Percentiles rank a stretch among this genome's conserved stretches.
Evolutionary conservation across 148 eudicot species (phyloP).

Genomic region (Linanthus parryae): DNA sequence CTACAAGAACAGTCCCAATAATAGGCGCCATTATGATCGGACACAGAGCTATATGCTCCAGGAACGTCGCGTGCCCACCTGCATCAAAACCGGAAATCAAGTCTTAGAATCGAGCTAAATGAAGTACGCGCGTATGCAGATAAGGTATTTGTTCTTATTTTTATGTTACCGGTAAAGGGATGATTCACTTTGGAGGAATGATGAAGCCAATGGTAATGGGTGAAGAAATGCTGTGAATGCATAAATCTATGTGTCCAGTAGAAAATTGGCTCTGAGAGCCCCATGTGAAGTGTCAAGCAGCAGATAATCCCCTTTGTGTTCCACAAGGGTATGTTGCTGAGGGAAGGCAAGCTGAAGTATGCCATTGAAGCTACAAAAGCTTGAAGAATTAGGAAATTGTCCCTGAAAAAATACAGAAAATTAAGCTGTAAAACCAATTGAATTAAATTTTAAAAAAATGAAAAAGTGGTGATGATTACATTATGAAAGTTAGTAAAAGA

Average conservation of each 20-base stretch:
- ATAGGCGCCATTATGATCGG: constrained; percentile 33
- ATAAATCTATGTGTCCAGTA: constrained; percentile 34
- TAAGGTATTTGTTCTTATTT: no score
- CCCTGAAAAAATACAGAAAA: constrained; percentile 26
- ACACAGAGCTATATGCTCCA: constrained; percentile 42
- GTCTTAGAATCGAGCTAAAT: no score
- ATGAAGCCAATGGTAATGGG: constrained; percentile 41
- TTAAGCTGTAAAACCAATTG: not conserved
- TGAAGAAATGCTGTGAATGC: constrained; percentile 25
- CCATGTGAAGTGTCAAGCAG: constrained; percentile 31
- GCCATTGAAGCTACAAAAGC: constrained; percentile 28
- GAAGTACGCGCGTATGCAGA: no score
- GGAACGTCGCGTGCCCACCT: constrained; percentile 52
- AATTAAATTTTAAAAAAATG: not conserved
- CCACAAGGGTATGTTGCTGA: constrained; percentile 34
- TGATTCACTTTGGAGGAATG: constrained; percentile 38
- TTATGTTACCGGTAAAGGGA: constrained; percentile 39
- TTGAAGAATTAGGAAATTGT: constrained; percentile 49
- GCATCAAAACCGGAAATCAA: no score
- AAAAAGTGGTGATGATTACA: no score
- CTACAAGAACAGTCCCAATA: constrained; percentile 33
- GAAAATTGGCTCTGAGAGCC: constrained; percentile 37
- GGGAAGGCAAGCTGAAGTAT: constrained; percentile 29
- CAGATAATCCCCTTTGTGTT: constrained; percentile 24
- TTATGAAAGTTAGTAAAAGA: not conserved